A percentile compares a stretch with the other conserved stretches of the same genome.
These are phyloP conservation scores for Jaltomata sinuosa DNA, from an alignment of 257 asterid genomes.

Conservation along the genomic window DNA sequence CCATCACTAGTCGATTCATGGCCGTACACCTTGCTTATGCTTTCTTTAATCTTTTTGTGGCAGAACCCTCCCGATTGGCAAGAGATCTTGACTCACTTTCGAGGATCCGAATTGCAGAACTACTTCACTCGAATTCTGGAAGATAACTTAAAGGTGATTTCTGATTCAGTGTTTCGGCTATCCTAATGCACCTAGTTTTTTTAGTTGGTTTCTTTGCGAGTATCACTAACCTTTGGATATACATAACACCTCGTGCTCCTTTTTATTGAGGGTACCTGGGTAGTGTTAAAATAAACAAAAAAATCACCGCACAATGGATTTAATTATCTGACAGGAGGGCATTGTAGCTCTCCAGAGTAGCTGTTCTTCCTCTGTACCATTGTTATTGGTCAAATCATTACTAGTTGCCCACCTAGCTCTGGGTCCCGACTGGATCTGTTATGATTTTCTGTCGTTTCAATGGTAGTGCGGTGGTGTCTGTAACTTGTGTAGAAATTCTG, in stretches of 20 bases:
- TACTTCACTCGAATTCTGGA: conserved; percentile 95
- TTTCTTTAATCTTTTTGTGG: conserved; percentile 13
- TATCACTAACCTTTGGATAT: neutral
- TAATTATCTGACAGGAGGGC: neutral
- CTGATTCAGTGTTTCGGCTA: neutral
- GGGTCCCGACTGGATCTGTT: neutral
- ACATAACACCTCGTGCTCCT: neutral
- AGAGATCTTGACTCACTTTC: conserved; percentile 90
- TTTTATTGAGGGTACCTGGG: neutral
- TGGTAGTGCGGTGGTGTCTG: neutral
- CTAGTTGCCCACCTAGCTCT: neutral
- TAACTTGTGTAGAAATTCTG: neutral
- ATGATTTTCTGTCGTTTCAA: neutral
- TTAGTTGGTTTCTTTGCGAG: neutral
- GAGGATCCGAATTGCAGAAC: conserved; percentile 97
- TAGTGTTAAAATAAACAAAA: neutral
- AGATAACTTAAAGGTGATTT: conserved; percentile 82
- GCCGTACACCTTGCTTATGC: conserved; percentile 8
- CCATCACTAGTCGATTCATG: neutral
- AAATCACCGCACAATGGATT: neutral
- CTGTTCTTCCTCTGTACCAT: neutral
- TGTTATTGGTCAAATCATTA: neutral
- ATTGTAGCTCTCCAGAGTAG: neutral
- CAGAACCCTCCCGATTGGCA: conserved; percentile 99
- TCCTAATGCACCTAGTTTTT: neutral